phyloP scores from a whole-genome alignment of 129 eudicot genomes.

The Arctium minus region DNA sequence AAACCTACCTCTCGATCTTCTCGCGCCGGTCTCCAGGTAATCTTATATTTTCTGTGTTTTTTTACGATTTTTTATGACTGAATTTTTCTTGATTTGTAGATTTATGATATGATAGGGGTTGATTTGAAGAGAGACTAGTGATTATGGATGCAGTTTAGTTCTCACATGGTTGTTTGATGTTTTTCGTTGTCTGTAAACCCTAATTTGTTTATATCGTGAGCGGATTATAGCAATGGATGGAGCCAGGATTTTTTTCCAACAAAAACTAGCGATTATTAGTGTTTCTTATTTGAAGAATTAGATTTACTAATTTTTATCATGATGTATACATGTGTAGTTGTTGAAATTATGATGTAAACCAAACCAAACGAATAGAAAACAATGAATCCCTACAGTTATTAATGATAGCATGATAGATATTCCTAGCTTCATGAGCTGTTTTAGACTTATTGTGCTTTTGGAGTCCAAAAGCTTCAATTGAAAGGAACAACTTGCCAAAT shows the following conservation, averaged over 20 bases:
- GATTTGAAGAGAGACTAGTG: neutral
- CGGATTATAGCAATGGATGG: neutral
- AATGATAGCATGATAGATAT: neutral
- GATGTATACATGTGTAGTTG: neutral
- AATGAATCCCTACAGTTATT: neutral
- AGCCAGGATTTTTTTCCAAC: neutral
- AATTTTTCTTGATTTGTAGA: neutral
- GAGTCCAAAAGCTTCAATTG: conserved; percentile 2
- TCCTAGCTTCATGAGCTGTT: neutral
- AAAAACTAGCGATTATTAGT: neutral
- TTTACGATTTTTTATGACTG: neutral
- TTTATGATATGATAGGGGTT: neutral
- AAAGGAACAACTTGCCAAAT: neutral
- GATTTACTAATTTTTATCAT: neutral
- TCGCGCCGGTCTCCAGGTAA: conserved; percentile 85
- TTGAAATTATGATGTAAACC: neutral
- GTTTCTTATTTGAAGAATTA: neutral
- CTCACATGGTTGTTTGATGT: neutral
- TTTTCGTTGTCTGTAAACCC: conserved; percentile 1
- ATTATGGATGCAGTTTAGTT: neutral
- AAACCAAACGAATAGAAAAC: neutral
- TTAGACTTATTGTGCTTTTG: neutral
- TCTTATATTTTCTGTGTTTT: neutral
- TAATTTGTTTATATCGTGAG: neutral
- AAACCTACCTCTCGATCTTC: conserved; percentile 81